Conservation (phyloP, 768 basidiomycete genomes). For the Mycena capillaripes region DNA sequence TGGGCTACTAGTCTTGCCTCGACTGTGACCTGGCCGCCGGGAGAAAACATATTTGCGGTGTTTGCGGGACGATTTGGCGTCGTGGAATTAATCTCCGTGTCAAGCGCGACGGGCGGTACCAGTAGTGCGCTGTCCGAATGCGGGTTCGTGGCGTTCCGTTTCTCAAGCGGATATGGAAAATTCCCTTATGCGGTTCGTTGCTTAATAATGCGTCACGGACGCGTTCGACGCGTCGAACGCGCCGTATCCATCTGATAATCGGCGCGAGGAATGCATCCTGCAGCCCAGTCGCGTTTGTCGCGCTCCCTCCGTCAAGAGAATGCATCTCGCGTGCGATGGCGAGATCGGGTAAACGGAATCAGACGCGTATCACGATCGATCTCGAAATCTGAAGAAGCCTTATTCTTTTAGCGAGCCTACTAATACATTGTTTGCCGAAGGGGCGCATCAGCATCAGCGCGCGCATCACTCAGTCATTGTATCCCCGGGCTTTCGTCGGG, state of each 20-base stretch:
- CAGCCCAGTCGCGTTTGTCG: not conserved
- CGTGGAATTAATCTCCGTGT: not conserved
- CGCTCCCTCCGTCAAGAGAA: not conserved
- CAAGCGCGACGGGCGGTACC: too few relatives aligned
- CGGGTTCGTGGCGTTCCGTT: not conserved
- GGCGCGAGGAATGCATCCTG: not conserved
- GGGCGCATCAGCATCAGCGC: not conserved
- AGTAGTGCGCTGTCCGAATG: too few relatives aligned
- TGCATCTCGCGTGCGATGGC: not conserved
- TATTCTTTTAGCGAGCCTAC: not conserved
- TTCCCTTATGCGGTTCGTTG: conserved; percentile 9
- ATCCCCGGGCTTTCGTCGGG: conserved; percentile 61
- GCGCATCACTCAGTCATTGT: conserved; percentile 65
- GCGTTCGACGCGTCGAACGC: not conserved
- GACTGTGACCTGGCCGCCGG: too few relatives aligned
- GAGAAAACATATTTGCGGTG: too few relatives aligned
- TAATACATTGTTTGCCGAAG: not conserved
- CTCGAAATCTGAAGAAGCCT: not conserved
- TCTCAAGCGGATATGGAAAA: not conserved
- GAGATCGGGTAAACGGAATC: not conserved
- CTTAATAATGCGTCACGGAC: not conserved
- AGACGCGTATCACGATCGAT: not conserved
- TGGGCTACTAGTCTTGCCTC: too few relatives aligned
- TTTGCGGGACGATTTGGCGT: too few relatives aligned
- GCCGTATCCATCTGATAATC: not conserved